These are phyloP conservation scores for Tolypocladium tundrense DNA, from an alignment of 2,329 filamentous ascomycete genomes.

Conservation along the genomic window DNA sequence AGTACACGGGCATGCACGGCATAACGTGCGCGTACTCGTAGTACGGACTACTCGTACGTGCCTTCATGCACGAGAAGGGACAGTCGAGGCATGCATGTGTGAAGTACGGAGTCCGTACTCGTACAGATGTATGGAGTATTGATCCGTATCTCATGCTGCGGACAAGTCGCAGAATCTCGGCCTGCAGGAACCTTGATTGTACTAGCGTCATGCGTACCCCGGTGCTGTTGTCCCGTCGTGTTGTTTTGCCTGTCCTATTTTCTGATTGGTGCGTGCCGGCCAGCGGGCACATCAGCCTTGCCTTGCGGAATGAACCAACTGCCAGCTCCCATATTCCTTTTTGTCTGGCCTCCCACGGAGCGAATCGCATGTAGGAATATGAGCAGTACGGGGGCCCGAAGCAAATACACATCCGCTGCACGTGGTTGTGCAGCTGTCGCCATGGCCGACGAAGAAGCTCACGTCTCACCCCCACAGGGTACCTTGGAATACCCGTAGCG, in stretches of 20 bases:
- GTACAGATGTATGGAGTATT: background rate
- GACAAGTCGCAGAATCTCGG: background rate
- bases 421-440: background rate
- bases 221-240: background rate
- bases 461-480: background rate
- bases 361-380: too few species aligned
- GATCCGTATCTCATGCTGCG: background rate
- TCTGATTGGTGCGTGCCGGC: slow-evolving; percentile 1
- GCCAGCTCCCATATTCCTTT: background rate
- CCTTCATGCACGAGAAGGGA: background rate
- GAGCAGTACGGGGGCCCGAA: background rate
- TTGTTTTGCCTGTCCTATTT: background rate
- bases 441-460: background rate
- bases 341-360: background rate
- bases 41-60: too few species aligned
- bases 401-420: background rate
- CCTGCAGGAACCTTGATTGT: background rate
- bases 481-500: background rate
- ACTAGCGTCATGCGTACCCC: background rate
- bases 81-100: background rate
- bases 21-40: too few species aligned
- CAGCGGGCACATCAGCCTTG: background rate
- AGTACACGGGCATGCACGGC: background rate
- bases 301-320: background rate
- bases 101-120: background rate